These are phyloP conservation scores for Solanum bulbocastanum DNA, from an alignment of 257 asterid genomes.

Conservation along the genomic window DNA sequence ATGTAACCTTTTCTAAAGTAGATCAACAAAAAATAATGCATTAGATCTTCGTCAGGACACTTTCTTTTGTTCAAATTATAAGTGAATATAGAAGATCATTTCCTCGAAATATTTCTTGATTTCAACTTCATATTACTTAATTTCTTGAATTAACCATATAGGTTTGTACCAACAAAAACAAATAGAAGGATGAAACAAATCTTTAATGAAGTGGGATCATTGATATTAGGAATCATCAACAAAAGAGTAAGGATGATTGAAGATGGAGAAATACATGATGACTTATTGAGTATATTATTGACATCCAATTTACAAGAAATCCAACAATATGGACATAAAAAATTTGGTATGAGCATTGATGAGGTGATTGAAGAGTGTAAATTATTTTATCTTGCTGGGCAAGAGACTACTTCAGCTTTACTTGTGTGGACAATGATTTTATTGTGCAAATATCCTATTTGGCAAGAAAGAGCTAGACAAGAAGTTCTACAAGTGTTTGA, in stretches of 20 bases:
- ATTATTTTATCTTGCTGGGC: slow-evolving; percentile 17
- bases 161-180: slow-evolving; percentile 5
- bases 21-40: neutral
- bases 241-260: slow-evolving; percentile 1
- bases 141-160: neutral
- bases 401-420: slow-evolving; percentile 12
- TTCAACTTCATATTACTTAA: neutral
- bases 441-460: slow-evolving; percentile 5
- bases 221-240: neutral
- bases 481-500: slow-evolving; percentile 11
- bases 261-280: slow-evolving; percentile 1
- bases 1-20: neutral
- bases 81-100: neutral
- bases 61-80: neutral
- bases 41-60: neutral
- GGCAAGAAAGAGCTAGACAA: slow-evolving; percentile 20
- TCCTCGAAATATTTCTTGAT: neutral
- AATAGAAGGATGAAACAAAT: slow-evolving; percentile 11
- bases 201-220: neutral
- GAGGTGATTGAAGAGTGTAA: slow-evolving; percentile 26
- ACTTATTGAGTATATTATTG: slow-evolving; percentile 8
- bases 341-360: slow-evolving; percentile 10
- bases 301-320: slow-evolving; percentile 10
- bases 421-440: slow-evolving; percentile 19
- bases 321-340: neutral